Percentiles rank a stretch among this genome's conserved stretches.
phyloP scores from a whole-genome alignment of 2,329 filamentous ascomycete species.

The Basipetospora chlamydospora region DNA sequence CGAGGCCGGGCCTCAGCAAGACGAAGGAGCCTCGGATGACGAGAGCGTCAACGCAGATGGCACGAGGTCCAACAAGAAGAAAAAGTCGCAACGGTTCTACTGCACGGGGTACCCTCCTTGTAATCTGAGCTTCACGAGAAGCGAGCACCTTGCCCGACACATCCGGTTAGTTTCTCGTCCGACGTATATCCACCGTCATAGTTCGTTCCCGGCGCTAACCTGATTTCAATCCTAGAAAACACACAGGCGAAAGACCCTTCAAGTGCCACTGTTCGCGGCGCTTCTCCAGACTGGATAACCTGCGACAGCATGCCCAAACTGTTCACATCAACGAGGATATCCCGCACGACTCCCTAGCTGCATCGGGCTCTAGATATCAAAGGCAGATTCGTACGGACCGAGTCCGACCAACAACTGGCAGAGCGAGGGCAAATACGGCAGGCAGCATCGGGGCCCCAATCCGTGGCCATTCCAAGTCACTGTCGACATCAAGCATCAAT shows the following conservation, averaged over 20 bases:
- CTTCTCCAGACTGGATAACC: slow-evolving; percentile 87
- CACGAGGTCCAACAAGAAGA: slow-evolving; percentile 73
- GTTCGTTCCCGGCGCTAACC: no score
- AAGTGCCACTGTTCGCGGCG: slow-evolving; percentile 88
- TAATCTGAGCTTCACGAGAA: slow-evolving; percentile 85
- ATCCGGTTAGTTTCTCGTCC: slow-evolving; percentile 68
- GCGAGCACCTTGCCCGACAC: slow-evolving; percentile 87
- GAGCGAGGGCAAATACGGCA: slow-evolving; percentile 64
- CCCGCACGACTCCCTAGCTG: slow-evolving; percentile 80
- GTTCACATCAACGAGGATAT: slow-evolving; percentile 98
- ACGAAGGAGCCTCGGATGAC: slow-evolving; percentile 45
- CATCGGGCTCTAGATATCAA: slow-evolving; percentile 82
- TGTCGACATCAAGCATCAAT: slow-evolving; percentile 77
- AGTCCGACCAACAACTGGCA: slow-evolving; percentile 52
- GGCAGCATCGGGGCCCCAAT: slow-evolving; percentile 57
- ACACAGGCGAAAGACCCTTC: slow-evolving; percentile 92
- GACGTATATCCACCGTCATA: no score
- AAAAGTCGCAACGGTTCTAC: slow-evolving; percentile 91
- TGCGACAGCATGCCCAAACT: slow-evolving; percentile 92
- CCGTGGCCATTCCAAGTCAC: slow-evolving; percentile 69
- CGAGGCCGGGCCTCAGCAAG: no score
- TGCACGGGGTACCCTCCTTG: slow-evolving; percentile 93
- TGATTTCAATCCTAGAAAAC: slow-evolving; percentile 48
- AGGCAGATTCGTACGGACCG: slow-evolving; percentile 81
- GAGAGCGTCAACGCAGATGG: slow-evolving; percentile 50